Conservation (phyloP, 163 green algal species). For the Scenedesmus sp. region DNA sequence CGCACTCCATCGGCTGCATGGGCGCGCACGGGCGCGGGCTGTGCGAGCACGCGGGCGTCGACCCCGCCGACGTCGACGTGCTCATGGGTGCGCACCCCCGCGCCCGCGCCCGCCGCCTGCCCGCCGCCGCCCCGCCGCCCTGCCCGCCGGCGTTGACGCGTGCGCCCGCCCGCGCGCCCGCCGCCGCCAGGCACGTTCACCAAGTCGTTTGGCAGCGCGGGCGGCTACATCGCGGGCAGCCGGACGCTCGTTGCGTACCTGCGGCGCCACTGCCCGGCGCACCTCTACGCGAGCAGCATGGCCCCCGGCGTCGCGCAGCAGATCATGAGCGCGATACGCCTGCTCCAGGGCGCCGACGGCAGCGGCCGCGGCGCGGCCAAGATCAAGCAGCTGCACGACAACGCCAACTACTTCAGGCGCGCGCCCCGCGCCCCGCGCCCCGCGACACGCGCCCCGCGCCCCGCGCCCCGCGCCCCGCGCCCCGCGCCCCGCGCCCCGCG, state of each 20-base stretch:
- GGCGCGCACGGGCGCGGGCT: constrained; percentile 79
- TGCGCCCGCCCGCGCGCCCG: background rate
- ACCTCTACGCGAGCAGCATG: constrained; percentile 92
- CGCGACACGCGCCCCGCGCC: too few relatives aligned
- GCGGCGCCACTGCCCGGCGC: constrained; percentile 70
- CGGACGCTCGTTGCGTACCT: constrained; percentile 84
- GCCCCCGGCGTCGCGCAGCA: constrained; percentile 82
- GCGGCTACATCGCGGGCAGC: constrained; percentile 89
- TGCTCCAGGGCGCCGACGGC: constrained; percentile 87
- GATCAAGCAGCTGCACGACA: constrained; percentile 85
- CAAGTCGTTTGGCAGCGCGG: constrained; percentile 96
- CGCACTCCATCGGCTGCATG: constrained; percentile 95
- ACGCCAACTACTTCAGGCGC: constrained; percentile 92
- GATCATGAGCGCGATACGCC: constrained; percentile 61
- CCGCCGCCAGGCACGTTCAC: constrained; percentile 82
- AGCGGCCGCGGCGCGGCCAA: constrained; percentile 78
- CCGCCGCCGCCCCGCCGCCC: too few relatives aligned
- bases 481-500: too few relatives aligned
- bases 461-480: too few relatives aligned
- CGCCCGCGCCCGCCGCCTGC: background rate
- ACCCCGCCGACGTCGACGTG: constrained; percentile 92
- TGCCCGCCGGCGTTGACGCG: background rate
- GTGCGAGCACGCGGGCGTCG: constrained; percentile 93
- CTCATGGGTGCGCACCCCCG: constrained; percentile 97
- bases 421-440: too few relatives aligned